Evolutionary conservation across 805 yeast genomes (phyloP).

Genomic region (Saccharomyces paradoxus): DNA sequence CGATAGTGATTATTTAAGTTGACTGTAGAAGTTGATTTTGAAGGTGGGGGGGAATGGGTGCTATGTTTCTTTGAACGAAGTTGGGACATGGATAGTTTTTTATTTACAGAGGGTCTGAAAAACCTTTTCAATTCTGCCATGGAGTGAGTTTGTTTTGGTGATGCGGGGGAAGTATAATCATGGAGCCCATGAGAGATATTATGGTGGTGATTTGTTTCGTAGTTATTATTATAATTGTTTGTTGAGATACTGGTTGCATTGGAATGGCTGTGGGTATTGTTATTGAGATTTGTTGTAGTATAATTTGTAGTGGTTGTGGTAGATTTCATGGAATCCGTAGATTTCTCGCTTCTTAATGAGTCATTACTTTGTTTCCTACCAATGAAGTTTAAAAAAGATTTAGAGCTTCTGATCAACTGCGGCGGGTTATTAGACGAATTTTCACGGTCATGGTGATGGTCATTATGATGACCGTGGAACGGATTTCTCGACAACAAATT

Average conservation of each 20-base stretch:
- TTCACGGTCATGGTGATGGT: neutral
- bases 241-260: slow-evolving; percentile 1
- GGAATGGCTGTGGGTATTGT: slow-evolving; percentile 1
- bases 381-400: slow-evolving; percentile 26
- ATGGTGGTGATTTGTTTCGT: slow-evolving; percentile 2
- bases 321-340: slow-evolving; percentile 19
- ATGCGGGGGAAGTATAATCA: slow-evolving; percentile 13
- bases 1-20: slow-evolving; percentile 12
- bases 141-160: slow-evolving; percentile 33
- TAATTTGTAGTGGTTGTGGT: neutral
- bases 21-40: slow-evolving; percentile 10
- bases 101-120: slow-evolving; percentile 44
- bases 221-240: neutral
- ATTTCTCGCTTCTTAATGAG: slow-evolving; percentile 26
- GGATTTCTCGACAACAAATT: slow-evolving; percentile 25
- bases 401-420: slow-evolving; percentile 17
- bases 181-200: slow-evolving; percentile 7
- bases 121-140: slow-evolving; percentile 69
- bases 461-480: slow-evolving; percentile 15
- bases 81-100: slow-evolving; percentile 13
- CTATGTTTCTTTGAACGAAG: slow-evolving; percentile 6
- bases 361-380: slow-evolving; percentile 27
- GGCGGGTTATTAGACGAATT: slow-evolving; percentile 3
- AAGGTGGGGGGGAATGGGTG: slow-evolving; percentile 4
- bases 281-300: neutral